Evolutionary conservation across 495 filamentous ascomycete genomes (phyloP), one percentile per base, ranked within the genome.

Genomic region (Ramalina peruviana): DNA sequence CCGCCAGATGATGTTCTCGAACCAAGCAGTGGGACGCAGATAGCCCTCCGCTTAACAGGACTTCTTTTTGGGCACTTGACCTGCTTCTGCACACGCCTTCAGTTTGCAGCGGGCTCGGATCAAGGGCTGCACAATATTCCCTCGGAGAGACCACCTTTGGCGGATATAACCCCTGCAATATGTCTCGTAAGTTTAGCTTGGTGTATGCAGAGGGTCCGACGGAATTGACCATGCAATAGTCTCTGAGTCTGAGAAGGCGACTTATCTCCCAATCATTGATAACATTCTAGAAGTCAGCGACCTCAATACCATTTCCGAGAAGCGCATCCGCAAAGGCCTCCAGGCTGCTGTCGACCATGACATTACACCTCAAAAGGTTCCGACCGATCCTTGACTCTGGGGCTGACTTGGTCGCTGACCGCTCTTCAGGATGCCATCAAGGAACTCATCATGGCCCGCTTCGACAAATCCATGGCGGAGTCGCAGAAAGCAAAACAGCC

Each of bases 211-310:
- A 33, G 27, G 5, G 16, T 11, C n/a, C 21, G 4, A 16, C 4
- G 2, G 12, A 43, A 20, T 25, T 37, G 2, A 36, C 19, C 9
- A 9, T 23, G n/a, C 25, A 13, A 48, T 63, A 89, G 85, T 89
- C 53, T 74, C 80, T n/a, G 58, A 74, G 44, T 81, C 84, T 50
- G 70, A 78, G 56, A 72, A 75, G 65, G 70, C 73, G 33, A 69
- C 80, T 51, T 97, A 87, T 66, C 80, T 76, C 43, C 76, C 76
- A 55, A 84, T 96, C 67, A 96, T 98, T 63, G 92, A 98, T 62
- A 76, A 69, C n/a, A 95, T 98, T 56, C 73, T 98, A 20, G 76
- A 74, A 13, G 73, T 72, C 25, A 85, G 85, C 54, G 88, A 98
- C 57, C 76, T 98, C 40, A 77, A 83, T 49, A 94, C 88, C 33